Evolutionary conservation across 176 grass and related monocot species (phyloP).

Genomic region (Ampelocalamus luodianensis): DNA sequence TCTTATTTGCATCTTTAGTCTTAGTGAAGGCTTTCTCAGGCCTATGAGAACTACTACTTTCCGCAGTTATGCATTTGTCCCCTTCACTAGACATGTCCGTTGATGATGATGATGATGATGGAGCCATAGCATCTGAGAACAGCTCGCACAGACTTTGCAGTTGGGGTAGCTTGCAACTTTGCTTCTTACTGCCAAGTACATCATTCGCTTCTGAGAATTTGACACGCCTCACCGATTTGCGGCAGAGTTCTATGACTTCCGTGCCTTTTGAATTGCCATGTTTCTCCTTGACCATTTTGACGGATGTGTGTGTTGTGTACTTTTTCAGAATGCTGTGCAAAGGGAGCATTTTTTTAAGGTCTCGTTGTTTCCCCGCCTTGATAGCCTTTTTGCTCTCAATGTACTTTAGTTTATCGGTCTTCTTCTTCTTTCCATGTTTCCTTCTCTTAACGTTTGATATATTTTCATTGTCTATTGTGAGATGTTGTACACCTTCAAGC

Average conservation of each 20-base stretch:
- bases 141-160: conserved; percentile 48
- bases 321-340: conserved; percentile 65
- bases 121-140: conserved; percentile 50
- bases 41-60: conserved; percentile 43
- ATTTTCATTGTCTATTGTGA: conserved; percentile 24
- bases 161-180: conserved; percentile 35
- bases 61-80: conserved; percentile 38
- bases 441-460: conserved; percentile 30
- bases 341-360: conserved; percentile 44
- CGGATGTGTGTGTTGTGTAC: conserved; percentile 49
- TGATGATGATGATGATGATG: conserved; percentile 54
- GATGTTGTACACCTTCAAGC: conserved; percentile 29
- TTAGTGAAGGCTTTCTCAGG: conserved; percentile 7
- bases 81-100: conserved; percentile 46
- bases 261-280: conserved; percentile 29
- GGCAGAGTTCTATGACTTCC: conserved; percentile 51
- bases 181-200: conserved; percentile 41
- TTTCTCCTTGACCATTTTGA: conserved; percentile 60
- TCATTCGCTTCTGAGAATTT: conserved; percentile 47
- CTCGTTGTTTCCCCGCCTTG: conserved; percentile 38
- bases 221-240: conserved; percentile 51
- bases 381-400: conserved; percentile 19
- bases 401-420: conserved; percentile 32
- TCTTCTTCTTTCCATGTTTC: conserved; percentile 34
- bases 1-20: conserved; percentile 17